Conservation (phyloP, 441 rosid species). For the Pelargonium cotyledonis region DNA sequence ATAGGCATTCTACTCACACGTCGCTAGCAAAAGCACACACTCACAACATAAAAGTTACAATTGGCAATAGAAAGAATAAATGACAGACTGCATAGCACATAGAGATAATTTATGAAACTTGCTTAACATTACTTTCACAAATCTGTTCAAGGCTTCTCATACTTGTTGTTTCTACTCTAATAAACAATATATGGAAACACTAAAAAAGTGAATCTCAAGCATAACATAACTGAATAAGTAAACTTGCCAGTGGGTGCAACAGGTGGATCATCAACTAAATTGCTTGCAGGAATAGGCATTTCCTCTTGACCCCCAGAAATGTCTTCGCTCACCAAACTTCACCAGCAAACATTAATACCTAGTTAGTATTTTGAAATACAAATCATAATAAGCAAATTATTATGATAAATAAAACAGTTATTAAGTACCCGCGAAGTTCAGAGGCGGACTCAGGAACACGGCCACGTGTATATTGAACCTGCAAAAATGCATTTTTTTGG, state of each 20-base stretch:
- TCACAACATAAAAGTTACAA: too few species aligned
- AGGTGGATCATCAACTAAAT: constrained; percentile 75
- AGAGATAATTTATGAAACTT: too few species aligned
- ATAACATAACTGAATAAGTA: not conserved
- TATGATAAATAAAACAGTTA: not conserved
- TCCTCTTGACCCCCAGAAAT: constrained; percentile 53
- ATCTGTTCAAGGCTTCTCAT: too few species aligned
- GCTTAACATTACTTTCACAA: too few species aligned
- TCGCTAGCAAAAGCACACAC: too few species aligned
- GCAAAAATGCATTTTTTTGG: too few species aligned
- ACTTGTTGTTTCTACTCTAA: too few species aligned
- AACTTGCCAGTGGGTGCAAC: constrained; percentile 55
- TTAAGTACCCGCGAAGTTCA: constrained; percentile 66
- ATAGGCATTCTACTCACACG: too few species aligned
- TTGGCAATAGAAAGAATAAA: too few species aligned
- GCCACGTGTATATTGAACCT: constrained; percentile 24
- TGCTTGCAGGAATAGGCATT: constrained; percentile 67
- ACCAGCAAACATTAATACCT: constrained; percentile 10
- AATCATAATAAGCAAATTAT: not conserved
- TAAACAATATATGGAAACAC: not conserved
- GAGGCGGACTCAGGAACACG: constrained; percentile 55
- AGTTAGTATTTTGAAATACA: constrained; percentile 8
- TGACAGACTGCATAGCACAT: too few species aligned
- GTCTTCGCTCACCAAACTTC: constrained; percentile 71
- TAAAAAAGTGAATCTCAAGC: not conserved